Percentiles rank a stretch among this genome's conserved stretches.
Conservation (phyloP, 2,329 filamentous ascomycete species). For the Capronia coronata region DNA sequence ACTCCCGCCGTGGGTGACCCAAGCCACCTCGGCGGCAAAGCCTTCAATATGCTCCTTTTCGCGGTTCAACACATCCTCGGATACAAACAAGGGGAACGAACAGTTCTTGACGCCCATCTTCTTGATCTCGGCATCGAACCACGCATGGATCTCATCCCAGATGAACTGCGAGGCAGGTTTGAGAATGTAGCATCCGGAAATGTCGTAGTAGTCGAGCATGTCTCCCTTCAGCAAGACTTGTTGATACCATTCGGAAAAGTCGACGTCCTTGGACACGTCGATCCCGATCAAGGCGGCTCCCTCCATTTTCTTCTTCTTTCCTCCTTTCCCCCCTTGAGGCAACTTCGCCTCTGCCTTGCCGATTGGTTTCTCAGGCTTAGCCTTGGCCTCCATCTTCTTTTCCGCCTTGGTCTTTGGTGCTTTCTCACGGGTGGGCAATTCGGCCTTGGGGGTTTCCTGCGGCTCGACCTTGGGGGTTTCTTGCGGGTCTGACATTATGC, state of each 20-base stretch:
- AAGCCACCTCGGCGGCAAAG: constrained; percentile 69
- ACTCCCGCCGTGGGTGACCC: constrained; percentile 65
- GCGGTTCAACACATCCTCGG: constrained; percentile 72
- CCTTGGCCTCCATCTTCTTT: constrained; percentile 40
- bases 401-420: constrained; percentile 42
- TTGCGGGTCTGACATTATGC: constrained; percentile 21
- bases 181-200: constrained; percentile 94
- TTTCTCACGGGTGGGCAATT: constrained; percentile 23
- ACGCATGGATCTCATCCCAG: constrained; percentile 60
- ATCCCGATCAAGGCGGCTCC: constrained; percentile 72
- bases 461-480: constrained; percentile 21
- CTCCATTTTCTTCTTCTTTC: constrained; percentile 49
- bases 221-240: constrained; percentile 95
- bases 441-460: constrained; percentile 19
- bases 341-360: constrained; percentile 43
- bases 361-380: constrained; percentile 37
- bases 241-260: constrained; percentile 95
- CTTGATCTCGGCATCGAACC: constrained; percentile 65
- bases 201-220: constrained; percentile 97
- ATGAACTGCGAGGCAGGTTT: constrained; percentile 64
- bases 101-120: constrained; percentile 88
- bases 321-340: constrained; percentile 33
- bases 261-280: constrained; percentile 73
- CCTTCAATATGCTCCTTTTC: constrained; percentile 98
- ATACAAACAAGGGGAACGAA: constrained; percentile 95